Conservation (phyloP, 2,329 filamentous ascomycete species). For the Didymella segeticola region DNA sequence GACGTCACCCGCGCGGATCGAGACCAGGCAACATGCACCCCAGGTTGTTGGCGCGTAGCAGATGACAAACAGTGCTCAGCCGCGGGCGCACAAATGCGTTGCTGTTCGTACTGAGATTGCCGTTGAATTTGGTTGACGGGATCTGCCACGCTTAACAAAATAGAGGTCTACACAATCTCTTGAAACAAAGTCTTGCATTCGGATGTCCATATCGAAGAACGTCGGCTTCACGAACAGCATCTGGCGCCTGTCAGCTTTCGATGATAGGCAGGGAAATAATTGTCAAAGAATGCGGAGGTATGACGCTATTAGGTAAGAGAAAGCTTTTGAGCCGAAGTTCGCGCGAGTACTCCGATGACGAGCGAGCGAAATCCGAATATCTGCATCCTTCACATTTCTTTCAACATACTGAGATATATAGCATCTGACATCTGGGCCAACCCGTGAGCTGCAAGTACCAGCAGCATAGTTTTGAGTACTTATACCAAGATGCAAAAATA, state of each 20-base stretch:
- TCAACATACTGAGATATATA: too few species aligned
- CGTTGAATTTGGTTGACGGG: not conserved
- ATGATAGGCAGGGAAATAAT: slow-evolving; percentile 3
- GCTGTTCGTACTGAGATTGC: not conserved
- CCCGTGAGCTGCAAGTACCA: too few species aligned
- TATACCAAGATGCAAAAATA: too few species aligned
- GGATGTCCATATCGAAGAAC: too few species aligned
- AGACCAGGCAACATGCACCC: slow-evolving; percentile 27
- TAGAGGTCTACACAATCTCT: too few species aligned
- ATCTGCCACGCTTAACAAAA: too few species aligned
- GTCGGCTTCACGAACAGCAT: not conserved
- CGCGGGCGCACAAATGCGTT: not conserved
- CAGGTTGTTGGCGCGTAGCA: slow-evolving; percentile 25
- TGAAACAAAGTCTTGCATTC: not conserved
- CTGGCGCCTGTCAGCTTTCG: not conserved
- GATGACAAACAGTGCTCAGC: slow-evolving; percentile 7
- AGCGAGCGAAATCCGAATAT: slow-evolving; percentile 10
- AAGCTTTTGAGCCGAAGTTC: slow-evolving; percentile 10
- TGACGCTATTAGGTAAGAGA: slow-evolving; percentile 31
- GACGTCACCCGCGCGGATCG: slow-evolving; percentile 25
- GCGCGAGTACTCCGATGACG: slow-evolving; percentile 4
- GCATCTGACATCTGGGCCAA: too few species aligned
- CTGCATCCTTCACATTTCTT: not conserved
- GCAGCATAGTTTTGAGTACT: too few species aligned
- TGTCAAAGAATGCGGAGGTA: slow-evolving; percentile 18